A percentile compares a stretch with the other conserved stretches of the same genome.
Evolutionary conservation across 1,139 yeast genomes (phyloP).

Genomic region (Spathaspora sp.): DNA sequence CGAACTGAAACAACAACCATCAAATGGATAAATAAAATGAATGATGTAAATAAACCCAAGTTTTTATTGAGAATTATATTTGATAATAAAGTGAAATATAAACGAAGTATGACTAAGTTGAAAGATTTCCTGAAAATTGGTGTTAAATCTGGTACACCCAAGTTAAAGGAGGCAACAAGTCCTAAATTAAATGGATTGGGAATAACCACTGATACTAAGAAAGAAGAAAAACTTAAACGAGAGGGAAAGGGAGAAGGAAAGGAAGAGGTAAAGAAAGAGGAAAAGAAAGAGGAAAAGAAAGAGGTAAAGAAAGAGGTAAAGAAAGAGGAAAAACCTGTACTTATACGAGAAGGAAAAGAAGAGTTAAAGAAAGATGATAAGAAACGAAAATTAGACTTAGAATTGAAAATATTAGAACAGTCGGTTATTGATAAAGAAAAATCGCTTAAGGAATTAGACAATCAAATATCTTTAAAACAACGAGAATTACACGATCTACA

Average conservation of each 20-base stretch:
- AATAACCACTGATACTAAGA: constrained; percentile 13
- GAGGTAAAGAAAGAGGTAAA: constrained; percentile 6
- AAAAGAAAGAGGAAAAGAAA: background rate
- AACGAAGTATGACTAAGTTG: constrained; percentile 9
- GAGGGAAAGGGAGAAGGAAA: constrained; percentile 1
- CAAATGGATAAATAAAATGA: constrained; percentile 34
- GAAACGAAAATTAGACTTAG: constrained; percentile 3
- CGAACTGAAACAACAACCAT: constrained; percentile 16
- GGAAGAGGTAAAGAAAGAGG: constrained; percentile 5
- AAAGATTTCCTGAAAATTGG: constrained; percentile 5
- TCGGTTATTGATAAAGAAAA: constrained; percentile 1
- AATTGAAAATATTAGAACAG: background rate
- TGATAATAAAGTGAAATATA: constrained; percentile 18
- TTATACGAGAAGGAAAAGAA: background rate
- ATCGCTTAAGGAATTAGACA: constrained; percentile 1
- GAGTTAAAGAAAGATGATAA: constrained; percentile 4
- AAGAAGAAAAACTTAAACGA: constrained; percentile 2
- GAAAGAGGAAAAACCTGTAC: no score
- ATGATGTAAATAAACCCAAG: constrained; percentile 25
- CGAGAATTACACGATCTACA: constrained; percentile 12
- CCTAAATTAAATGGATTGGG: constrained; percentile 23
- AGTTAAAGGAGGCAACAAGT: constrained; percentile 4
- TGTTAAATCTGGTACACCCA: constrained; percentile 1
- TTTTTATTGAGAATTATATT: constrained; percentile 32
- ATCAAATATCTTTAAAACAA: background rate